These are phyloP conservation scores for Diaporthe humulicola DNA, from an alignment of 2,329 filamentous ascomycete species.

Conservation along the genomic window DNA sequence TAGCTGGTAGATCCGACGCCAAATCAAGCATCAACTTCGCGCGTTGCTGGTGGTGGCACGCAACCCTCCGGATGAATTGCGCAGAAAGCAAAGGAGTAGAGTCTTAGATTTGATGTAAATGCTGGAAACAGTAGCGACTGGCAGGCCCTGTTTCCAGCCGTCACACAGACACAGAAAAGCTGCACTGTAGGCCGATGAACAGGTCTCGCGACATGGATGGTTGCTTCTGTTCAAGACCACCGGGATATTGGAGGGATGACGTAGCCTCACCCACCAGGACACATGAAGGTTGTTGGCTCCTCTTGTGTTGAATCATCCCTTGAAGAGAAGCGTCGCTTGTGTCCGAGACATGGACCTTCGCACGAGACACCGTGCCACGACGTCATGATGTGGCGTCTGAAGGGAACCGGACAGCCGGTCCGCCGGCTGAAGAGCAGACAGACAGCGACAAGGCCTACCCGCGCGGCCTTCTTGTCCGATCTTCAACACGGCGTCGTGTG, in stretches of 20 bases:
- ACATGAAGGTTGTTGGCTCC: background rate
- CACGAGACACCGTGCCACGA: background rate
- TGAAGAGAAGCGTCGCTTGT: constrained; percentile 4
- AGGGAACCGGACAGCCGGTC: background rate
- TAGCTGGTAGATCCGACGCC: background rate
- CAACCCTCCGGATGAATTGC: background rate
- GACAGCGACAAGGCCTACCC: background rate
- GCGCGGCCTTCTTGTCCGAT: background rate
- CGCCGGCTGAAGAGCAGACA: background rate
- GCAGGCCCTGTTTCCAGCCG: background rate
- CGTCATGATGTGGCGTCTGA: background rate
- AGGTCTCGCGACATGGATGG: background rate
- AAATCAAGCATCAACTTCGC: no score
- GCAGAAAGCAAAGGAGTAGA: background rate
- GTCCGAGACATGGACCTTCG: background rate
- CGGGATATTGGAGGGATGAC: background rate
- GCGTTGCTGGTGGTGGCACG: background rate
- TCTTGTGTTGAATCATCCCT: background rate
- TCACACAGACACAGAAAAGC: background rate
- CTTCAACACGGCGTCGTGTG: background rate
- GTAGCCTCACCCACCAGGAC: background rate
- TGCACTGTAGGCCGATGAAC: background rate
- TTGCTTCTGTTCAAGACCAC: background rate
- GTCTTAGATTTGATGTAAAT: background rate
- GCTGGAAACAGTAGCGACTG: background rate